Conservation (phyloP, 148 eudicot genomes). For the Dysphania ambrosioides region DNA sequence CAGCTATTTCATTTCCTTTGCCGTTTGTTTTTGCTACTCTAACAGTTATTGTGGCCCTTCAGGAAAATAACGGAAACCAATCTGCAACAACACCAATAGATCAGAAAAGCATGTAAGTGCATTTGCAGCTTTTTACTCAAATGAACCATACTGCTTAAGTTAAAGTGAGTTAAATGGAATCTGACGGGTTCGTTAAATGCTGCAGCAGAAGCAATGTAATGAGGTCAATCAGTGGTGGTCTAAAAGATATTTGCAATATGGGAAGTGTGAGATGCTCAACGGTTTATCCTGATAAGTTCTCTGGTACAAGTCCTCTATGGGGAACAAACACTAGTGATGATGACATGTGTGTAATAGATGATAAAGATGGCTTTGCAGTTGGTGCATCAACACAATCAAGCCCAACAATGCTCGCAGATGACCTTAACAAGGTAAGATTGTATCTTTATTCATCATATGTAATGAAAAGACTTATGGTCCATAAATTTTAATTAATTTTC, state of each 20-base stretch:
- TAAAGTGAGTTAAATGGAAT: background rate
- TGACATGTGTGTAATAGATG: constrained; percentile 79
- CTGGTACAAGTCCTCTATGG: constrained; percentile 42
- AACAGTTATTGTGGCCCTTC: constrained; percentile 16
- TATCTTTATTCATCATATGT: background rate
- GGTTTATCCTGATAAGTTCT: constrained; percentile 45
- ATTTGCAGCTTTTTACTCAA: constrained; percentile 10
- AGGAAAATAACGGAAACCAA: constrained; percentile 41
- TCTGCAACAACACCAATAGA: constrained; percentile 29
- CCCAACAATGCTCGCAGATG: constrained; percentile 32
- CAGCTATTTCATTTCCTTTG: constrained; percentile 9
- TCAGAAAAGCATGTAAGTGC: constrained; percentile 43
- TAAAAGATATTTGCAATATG: constrained; percentile 41
- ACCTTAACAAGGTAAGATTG: constrained; percentile 45
- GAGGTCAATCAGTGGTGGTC: constrained; percentile 35
- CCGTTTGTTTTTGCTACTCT: background rate
- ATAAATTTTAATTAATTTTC: no score
- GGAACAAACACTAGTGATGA: constrained; percentile 48
- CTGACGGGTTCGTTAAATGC: constrained; percentile 18
- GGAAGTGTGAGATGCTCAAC: constrained; percentile 57
- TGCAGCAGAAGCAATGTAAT: constrained; percentile 36
- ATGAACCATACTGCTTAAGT: constrained; percentile 2
- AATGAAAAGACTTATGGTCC: background rate
- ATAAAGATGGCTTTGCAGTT: constrained; percentile 39
- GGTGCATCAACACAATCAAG: constrained; percentile 29